These are phyloP conservation scores for Mychonastes homosphaera DNA, from an alignment of 139 green algal genomes.

Conservation along the genomic window DNA sequence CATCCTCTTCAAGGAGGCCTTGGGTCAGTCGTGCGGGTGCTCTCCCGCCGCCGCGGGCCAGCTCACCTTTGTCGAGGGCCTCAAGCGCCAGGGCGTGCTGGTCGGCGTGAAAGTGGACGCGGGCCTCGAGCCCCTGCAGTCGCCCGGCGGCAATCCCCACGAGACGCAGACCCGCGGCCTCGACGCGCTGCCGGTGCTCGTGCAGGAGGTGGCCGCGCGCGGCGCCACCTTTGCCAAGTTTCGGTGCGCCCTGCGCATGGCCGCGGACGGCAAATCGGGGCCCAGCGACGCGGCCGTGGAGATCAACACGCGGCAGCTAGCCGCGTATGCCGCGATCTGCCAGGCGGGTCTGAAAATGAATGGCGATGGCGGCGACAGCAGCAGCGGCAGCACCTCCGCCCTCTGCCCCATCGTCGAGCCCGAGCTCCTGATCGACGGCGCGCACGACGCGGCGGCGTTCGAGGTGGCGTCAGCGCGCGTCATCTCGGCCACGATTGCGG, in stretches of 20 bases:
- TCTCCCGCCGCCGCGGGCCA: constrained; percentile 36
- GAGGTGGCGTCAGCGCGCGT: constrained; percentile 26
- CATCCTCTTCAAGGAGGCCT: constrained; percentile 91
- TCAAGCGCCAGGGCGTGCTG: constrained; percentile 54
- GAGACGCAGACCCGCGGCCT: constrained; percentile 85
- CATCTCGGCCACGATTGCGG: constrained; percentile 39
- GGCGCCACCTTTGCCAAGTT: constrained; percentile 85
- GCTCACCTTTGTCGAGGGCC: constrained; percentile 55
- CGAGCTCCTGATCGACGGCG: constrained; percentile 87
- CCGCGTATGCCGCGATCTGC: constrained; percentile 78
- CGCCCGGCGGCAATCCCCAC: constrained; percentile 30
- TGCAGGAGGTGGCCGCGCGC: constrained; percentile 37
- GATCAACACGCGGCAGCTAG: constrained; percentile 75
- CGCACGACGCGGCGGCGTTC: constrained; percentile 49
- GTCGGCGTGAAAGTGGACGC: constrained; percentile 79
- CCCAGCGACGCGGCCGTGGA: constrained; percentile 57
- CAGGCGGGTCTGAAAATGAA: constrained; percentile 40
- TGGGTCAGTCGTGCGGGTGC: too few species aligned
- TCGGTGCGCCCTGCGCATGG: constrained; percentile 77
- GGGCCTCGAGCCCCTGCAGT: constrained; percentile 60
- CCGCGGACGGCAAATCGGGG: constrained; percentile 3
- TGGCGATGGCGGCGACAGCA: background rate
- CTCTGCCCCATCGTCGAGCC: constrained; percentile 84
- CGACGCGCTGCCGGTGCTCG: constrained; percentile 49
- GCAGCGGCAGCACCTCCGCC: background rate